Evolutionary conservation across 2,329 filamentous ascomycete species (phyloP).

Genomic region (Diaporthe destruens): DNA sequence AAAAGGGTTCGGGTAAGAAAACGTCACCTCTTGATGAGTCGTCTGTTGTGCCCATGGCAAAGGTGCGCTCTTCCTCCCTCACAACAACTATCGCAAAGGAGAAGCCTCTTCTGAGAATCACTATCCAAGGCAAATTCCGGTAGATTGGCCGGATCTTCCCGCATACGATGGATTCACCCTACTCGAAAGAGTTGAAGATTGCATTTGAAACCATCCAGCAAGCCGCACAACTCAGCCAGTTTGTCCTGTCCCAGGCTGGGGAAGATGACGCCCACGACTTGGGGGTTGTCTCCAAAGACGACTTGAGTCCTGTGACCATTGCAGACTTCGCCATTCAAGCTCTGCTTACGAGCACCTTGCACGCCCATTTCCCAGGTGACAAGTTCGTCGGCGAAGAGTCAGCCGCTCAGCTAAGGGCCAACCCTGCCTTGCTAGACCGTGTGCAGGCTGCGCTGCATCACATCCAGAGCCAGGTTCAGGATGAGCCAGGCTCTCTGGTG

Average conservation of each 20-base stretch:
- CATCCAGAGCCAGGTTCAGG: constrained; percentile 1
- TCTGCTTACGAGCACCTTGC: constrained; percentile 64
- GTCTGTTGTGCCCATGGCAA: too few relatives aligned
- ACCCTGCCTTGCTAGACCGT: constrained; percentile 57
- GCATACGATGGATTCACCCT: constrained; percentile 57
- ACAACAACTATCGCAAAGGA: neutral
- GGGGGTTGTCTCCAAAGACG: constrained; percentile 64
- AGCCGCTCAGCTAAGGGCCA: constrained; percentile 59
- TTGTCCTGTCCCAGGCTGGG: constrained; percentile 35
- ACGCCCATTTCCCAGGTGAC: constrained; percentile 63
- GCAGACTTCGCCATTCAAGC: constrained; percentile 72
- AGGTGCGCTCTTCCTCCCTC: neutral
- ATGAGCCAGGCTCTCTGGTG: constrained; percentile 45
- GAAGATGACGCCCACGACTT: constrained; percentile 52
- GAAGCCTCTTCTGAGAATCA: neutral
- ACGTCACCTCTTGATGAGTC: neutral
- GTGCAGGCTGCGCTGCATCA: constrained; percentile 56
- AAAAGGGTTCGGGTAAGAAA: constrained; percentile 11
- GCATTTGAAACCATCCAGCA: constrained; percentile 58
- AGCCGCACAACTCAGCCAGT: constrained; percentile 60
- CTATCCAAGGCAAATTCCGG: neutral
- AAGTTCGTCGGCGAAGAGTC: constrained; percentile 69
- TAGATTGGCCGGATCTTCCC: neutral
- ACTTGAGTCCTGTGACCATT: constrained; percentile 69
- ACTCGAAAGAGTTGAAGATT: constrained; percentile 57